Evolutionary conservation across 2,329 filamentous ascomycete species (phyloP), one percentile per base, ranked within the genome.

Genomic region (Sphaceloma murrayae): DNA sequence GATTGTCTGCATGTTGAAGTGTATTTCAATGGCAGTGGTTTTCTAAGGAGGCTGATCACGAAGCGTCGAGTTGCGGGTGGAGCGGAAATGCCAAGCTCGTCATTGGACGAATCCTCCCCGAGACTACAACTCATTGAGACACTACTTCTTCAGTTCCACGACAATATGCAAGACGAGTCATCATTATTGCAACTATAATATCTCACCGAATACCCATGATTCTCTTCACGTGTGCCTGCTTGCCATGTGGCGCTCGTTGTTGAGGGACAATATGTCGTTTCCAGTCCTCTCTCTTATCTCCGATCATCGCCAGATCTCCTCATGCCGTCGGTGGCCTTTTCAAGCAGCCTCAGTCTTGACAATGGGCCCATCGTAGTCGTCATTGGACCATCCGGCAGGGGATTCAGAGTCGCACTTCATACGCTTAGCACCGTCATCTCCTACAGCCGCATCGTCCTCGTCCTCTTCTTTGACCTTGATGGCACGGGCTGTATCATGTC

Each of bases 1-100:
- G 49, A 67, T 54, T 52, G 66, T 57, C 57, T 68, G 67, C 67
- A 70, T 70, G 17, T 51, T 58, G 53, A 29, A 26, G 18, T 22
- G 36, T 11, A 16, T 10, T 30, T 22, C 36, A 40, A 40, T 40
- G 22, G 24, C 36, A 29, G 13, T 13, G 13, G 5, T 18, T 16
- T 6, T 2, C 3, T 14, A 13, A 40, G 22, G 14, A 16, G 2
- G 2, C 16, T n/a, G 22, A 9, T 7, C 13, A 8, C 30, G 3
- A 9, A 40, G 4, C 36, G 27, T 29, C 22, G 30, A 30, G 36
- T 40, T 26, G 24, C 13, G 24, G 4, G 36, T 30, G 36, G 36
- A 24, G 27, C 24, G 9, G 36, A 40, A 26, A 16, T 40, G 36
- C 36, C 19, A 19, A 14, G 16, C 7, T 26, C 14, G 11, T 40